Evolutionary conservation across 371 early-diverging fungal genomes (phyloP), one percentile per base, ranked within the genome.

Genomic region (Entomophthora muscae): DNA sequence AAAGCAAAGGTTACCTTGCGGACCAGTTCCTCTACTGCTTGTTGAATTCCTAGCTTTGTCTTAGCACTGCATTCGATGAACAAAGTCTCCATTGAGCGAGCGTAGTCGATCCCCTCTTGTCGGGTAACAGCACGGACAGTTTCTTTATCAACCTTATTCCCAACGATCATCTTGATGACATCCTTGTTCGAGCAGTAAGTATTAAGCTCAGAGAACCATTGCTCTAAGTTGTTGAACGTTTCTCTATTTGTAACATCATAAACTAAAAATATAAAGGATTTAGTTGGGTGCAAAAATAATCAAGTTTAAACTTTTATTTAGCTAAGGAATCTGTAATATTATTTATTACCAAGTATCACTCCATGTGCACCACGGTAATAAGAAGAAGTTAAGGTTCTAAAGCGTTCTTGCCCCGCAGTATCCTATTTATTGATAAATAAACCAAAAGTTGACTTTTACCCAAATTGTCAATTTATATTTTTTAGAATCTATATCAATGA

Each of bases 341-440:
- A n/a, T n/a, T n/a, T 17, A 70, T 61, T 78, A 86, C 89, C 94
- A 29, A 98, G 74, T 65, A 99, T 88, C 13, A 99, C 93, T 23
- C 99, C 99, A 73, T 99, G 95, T 1, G 99, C 99, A 22, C 98
- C 98, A 58, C 98, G 84, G 70, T 98, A 98, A 73, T 98, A 99
- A 31, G 91, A 90, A 1, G 94, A 93, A n/a, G 99, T 99, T 57
- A 99, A 82, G 0, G 99, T 98, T 64, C 99, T 78, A 76, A 99
- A 99, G 32, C 99, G 83, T 73, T 99, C 99, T 76, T 99, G 99
- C 13, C 99, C 99, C 3, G 99, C 99, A 0, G 99, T 99, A 73
- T 99, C 99, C 99, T 97, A 81, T 7, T 54, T 57, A n/a, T 61
- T 21, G 23, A 56, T 23, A 17, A 24, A 23, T n/a, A 53, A 32